These are phyloP conservation scores for Panicum virgatum DNA, from an alignment of 202 grass and related monocot species.

Conservation along the genomic window DNA sequence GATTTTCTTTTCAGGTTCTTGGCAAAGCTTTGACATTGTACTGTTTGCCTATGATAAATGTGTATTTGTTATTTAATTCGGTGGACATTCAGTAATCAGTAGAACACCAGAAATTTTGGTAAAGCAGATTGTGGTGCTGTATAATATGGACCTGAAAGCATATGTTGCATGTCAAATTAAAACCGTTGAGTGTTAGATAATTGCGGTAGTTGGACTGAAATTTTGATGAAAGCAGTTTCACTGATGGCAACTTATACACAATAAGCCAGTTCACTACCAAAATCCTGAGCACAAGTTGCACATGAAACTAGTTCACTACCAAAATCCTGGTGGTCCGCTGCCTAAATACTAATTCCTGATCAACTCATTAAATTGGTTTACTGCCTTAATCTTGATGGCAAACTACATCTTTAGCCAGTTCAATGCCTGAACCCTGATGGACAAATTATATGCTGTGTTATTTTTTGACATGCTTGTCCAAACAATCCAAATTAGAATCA, in stretches of 20 bases:
- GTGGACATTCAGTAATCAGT: not conserved
- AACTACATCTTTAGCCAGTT: not conserved
- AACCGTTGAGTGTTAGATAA: not conserved
- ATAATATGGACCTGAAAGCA: constrained; percentile 10
- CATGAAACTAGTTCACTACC: not conserved
- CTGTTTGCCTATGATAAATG: not conserved
- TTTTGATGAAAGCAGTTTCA: not conserved
- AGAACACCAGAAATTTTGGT: not conserved
- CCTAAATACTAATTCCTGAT: not conserved
- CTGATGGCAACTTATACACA: not conserved
- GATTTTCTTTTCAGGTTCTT: not conserved
- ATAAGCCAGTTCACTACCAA: not conserved
- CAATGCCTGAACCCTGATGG: not conserved
- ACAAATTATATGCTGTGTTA: not conserved
- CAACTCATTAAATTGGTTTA: not conserved
- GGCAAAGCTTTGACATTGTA: not conserved
- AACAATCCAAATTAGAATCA: constrained; percentile 21
- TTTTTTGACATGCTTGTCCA: not conserved
- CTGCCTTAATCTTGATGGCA: not conserved
- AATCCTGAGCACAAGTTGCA: not conserved
- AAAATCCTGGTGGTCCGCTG: not conserved
- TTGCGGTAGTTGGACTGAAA: not conserved
- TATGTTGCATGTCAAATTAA: constrained; percentile 2
- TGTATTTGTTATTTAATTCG: not conserved
- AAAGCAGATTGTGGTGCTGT: not conserved